A percentile compares a stretch with the other conserved stretches of the same genome.
These are phyloP conservation scores for Boletus sp. DNA, from an alignment of 1,284 basidiomycete species.

Conservation along the genomic window DNA sequence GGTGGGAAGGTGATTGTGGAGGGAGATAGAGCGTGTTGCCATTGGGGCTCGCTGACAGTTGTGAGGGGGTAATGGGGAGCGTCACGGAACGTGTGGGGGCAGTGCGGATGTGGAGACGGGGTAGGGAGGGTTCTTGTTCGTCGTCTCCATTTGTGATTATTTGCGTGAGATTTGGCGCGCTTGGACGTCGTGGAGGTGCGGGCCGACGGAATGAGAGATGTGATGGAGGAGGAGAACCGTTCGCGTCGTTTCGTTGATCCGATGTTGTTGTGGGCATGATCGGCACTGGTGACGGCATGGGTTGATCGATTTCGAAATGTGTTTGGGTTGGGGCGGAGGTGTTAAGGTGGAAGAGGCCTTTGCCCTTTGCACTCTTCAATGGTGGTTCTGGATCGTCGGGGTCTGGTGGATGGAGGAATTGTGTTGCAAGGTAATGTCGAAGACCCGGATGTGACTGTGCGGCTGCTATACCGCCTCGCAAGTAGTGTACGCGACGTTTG, in stretches of 20 bases:
- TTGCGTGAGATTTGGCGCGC: conserved; percentile 57
- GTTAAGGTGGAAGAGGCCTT: conserved; percentile 65
- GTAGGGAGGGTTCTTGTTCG: conserved; percentile 43
- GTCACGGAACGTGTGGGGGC: conserved; percentile 57
- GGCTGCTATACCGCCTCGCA: conserved; percentile 65
- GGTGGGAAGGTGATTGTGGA: conserved; percentile 60
- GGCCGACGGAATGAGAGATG: conserved; percentile 56
- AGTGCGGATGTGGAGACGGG: conserved; percentile 59
- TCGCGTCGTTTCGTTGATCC: conserved; percentile 43
- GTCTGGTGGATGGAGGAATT: conserved; percentile 16
- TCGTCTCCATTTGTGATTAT: conserved; percentile 51
- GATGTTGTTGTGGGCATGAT: conserved; percentile 39
- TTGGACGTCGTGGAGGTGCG: conserved; percentile 55
- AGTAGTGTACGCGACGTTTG: conserved; percentile 56
- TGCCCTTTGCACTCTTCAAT: conserved; percentile 37
- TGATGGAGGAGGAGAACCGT: conserved; percentile 66
- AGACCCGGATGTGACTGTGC: conserved; percentile 57
- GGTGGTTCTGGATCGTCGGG: conserved; percentile 8
- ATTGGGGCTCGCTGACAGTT: conserved; percentile 22
- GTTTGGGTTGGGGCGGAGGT: conserved; percentile 53
- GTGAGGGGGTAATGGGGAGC: conserved; percentile 50
- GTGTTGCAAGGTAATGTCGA: conserved; percentile 38
- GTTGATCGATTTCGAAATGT: conserved; percentile 55
- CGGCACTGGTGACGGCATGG: conserved; percentile 36
- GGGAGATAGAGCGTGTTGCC: conserved; percentile 40